Evolutionary conservation across 2,329 filamentous ascomycete genomes (phyloP).

Genomic region (Fusarium cicatricum): DNA sequence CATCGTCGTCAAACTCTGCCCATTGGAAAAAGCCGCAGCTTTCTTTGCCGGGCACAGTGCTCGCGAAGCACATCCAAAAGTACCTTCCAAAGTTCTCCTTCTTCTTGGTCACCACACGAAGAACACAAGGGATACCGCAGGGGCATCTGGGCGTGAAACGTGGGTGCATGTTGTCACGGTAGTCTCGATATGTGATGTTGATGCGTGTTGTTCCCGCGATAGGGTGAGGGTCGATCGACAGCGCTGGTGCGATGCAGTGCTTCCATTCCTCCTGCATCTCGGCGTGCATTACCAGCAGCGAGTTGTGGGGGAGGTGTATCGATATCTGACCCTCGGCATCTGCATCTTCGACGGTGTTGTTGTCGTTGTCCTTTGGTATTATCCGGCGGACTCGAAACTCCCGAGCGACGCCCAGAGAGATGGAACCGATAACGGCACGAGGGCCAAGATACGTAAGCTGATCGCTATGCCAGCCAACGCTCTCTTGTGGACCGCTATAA

Average conservation of each 20-base stretch:
- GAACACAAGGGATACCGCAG: conserved; percentile 72
- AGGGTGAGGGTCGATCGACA: conserved; percentile 84
- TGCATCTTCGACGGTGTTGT: conserved; percentile 53
- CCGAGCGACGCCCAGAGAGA: conserved; percentile 90
- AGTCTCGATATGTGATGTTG: conserved; percentile 94
- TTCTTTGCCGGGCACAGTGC: conserved; percentile 72
- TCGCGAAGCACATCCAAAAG: conserved; percentile 92
- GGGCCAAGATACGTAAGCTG: conserved; percentile 94
- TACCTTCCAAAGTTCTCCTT: conserved; percentile 80
- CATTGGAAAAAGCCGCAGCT: conserved; percentile 84
- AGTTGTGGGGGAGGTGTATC: conserved; percentile 94
- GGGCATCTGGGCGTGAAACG: conserved; percentile 78
- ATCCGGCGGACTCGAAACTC: conserved; percentile 89
- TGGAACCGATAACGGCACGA: conserved; percentile 84
- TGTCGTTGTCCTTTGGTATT: conserved; percentile 64
- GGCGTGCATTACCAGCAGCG: conserved; percentile 92
- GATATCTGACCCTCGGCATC: conserved; percentile 86
- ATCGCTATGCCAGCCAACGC: conserved; percentile 91
- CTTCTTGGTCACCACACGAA: conserved; percentile 83
- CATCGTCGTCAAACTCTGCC: conserved; percentile 88
- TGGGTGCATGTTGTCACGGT: conserved; percentile 80
- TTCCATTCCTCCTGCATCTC: conserved; percentile 99
- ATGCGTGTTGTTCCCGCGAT: conserved; percentile 82
- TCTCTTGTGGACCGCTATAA: conserved; percentile 83
- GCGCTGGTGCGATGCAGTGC: conserved; percentile 80